phyloP scores from a whole-genome alignment of 306 rosid species.

The Mimosa bimucronata region DNA sequence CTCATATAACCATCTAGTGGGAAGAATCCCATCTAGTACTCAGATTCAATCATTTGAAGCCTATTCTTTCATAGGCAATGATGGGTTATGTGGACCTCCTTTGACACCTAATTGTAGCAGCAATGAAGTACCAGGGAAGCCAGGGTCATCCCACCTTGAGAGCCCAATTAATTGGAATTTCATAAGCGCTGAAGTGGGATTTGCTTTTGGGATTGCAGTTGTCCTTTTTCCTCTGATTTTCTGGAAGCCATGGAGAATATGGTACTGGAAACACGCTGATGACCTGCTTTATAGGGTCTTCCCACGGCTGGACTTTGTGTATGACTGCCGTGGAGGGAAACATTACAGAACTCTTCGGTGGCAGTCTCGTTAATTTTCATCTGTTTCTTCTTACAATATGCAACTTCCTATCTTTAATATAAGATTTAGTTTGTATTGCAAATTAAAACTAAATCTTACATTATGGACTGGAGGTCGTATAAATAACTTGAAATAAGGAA shows the following conservation, averaged over 20 bases:
- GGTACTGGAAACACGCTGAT: neutral
- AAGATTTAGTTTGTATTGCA: no score
- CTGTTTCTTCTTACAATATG: no score
- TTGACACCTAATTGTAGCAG: slow-evolving; percentile 13
- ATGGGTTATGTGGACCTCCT: slow-evolving; percentile 52
- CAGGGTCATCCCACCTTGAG: neutral
- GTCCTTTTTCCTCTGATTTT: neutral
- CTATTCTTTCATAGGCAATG: slow-evolving; percentile 35
- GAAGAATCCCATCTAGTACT: slow-evolving; percentile 42
- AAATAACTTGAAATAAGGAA: neutral
- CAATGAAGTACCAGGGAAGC: neutral
- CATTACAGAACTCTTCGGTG: neutral
- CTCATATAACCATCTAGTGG: slow-evolving; percentile 41
- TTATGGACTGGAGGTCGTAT: no score
- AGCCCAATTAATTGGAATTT: slow-evolving; percentile 11
- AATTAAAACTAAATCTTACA: no score
- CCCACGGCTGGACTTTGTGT: neutral
- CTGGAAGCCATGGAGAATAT: neutral
- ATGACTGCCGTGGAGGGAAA: neutral
- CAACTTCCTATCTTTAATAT: no score
- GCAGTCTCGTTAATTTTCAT: neutral
- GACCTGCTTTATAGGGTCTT: neutral
- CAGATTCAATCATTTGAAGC: slow-evolving; percentile 45
- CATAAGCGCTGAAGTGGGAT: neutral
- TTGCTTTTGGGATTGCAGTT: neutral